Evolutionary conservation across 345 rosid species (phyloP).

Genomic region (Pistacia atlantica): DNA sequence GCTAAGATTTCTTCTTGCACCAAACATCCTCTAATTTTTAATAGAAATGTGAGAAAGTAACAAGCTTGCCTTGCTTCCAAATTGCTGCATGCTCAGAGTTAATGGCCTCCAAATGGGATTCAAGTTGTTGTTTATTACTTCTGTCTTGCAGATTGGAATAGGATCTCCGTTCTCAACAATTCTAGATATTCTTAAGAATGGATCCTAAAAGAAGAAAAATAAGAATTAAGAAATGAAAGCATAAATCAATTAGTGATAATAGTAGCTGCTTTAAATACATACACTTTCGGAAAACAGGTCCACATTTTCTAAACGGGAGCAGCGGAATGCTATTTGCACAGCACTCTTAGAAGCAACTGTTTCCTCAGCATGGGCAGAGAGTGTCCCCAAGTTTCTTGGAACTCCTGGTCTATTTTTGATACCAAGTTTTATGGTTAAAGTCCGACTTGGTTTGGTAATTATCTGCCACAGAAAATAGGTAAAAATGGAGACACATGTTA

Average conservation of each 20-base stretch:
- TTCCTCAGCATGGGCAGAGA: conserved; percentile 78
- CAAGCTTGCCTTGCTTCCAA: conserved; percentile 76
- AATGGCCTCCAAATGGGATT: conserved; percentile 77
- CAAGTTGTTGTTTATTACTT: conserved; percentile 69
- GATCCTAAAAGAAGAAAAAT: conserved; percentile 49
- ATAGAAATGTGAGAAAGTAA: neutral
- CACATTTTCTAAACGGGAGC: conserved; percentile 63
- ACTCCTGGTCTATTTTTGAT: conserved; percentile 37
- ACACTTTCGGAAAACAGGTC: conserved; percentile 86
- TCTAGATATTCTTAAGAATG: conserved; percentile 84
- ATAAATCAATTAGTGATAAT: neutral
- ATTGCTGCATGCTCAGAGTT: conserved; percentile 74
- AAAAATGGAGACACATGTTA: conserved; percentile 2
- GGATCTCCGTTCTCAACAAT: conserved; percentile 50
- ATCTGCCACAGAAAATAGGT: conserved; percentile 45
- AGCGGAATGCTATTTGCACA: conserved; percentile 53
- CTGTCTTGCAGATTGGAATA: conserved; percentile 82
- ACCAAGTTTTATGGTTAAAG: conserved; percentile 56
- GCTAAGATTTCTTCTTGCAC: neutral
- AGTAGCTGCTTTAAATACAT: conserved; percentile 19
- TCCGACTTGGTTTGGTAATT: conserved; percentile 53
- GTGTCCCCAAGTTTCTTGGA: conserved; percentile 51
- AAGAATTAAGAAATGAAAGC: neutral
- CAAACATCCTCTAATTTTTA: neutral
- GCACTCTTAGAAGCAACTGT: conserved; percentile 56